Base-by-base conservation (phyloP, 2,329 filamentous ascomycete species). In the Hypoxylon sp. region DNA sequence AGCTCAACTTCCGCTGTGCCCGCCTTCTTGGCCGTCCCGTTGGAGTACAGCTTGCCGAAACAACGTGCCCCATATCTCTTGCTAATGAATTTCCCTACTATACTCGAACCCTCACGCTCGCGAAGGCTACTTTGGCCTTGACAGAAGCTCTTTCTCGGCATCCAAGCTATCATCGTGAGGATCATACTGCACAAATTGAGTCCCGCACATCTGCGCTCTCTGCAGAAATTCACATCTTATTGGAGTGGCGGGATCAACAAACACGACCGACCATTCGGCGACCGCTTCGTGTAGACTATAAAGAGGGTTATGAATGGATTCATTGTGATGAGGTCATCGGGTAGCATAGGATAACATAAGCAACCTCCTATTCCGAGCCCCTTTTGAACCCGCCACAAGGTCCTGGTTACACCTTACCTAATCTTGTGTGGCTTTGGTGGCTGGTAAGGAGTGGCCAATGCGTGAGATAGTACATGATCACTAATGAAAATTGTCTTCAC, bases 281-380 rank as follows among this genome's bases (percentile, higher is more conserved):
- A 35, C 66, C 61, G 24, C 50, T 66, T 29, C 63, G 60, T 26
- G 48, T 66, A 22, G 59, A 67, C 17, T 31, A 47, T 31, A 63
- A 35, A 54, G 42, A 48, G 6, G 14, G 48, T 26, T 47, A 33
- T 26, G 59, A 63, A 37, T 66, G 63, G 67, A 55, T 69, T 29
- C 42, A 59, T 35, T 69, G 67, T 19, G 54, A 69, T 42, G 63
- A 69, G 29, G 60, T 66, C 0, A 69, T 69, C 8, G 63, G 67
- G n/a, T 29, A 59, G n/a, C 66, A 68, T 54, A 22, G 19, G 29
- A 31, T 31, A 6, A 31, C 29, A 31, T 31, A 31, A 31, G 29
- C 29, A 6, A 31, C 29, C 35, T n/a, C 35, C 35, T 37, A 37
- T 37, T 37, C 14, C 29, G 2, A 37, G 14, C 35, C 35, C 35